Percentiles rank a stretch among this genome's conserved stretches.
Evolutionary conservation across 768 basidiomycete genomes (phyloP).

Genomic region (Paxillus ammoniavirescens): DNA sequence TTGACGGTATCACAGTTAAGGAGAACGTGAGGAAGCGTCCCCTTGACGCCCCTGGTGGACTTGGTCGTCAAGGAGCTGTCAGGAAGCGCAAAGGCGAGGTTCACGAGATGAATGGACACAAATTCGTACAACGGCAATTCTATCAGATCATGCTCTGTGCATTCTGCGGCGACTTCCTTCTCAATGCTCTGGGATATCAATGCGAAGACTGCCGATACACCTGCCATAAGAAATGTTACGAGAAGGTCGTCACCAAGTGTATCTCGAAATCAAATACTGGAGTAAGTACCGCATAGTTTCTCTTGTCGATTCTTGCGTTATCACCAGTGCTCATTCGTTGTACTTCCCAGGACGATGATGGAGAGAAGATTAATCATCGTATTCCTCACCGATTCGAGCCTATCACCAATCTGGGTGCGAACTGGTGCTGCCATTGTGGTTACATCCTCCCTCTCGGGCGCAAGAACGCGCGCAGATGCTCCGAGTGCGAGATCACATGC

Average conservation of each 20-base stretch:
- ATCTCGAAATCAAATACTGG: slow-evolving; percentile 96
- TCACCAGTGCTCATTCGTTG: slow-evolving; percentile 3
- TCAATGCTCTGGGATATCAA: slow-evolving; percentile 97
- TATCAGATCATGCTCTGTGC: slow-evolving; percentile 99
- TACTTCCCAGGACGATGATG: slow-evolving; percentile 77
- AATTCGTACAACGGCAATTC: slow-evolving; percentile 96
- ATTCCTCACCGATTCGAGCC: slow-evolving; percentile 98
- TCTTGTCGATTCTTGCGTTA: background rate
- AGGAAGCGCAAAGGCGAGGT: slow-evolving; percentile 98
- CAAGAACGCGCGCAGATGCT: slow-evolving; percentile 94
- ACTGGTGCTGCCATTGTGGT: slow-evolving; percentile 99
- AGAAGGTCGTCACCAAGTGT: slow-evolving; percentile 99
- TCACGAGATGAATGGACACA: slow-evolving; percentile 99
- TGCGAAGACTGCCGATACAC: slow-evolving; percentile 99
- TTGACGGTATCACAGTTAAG: slow-evolving; percentile 64
- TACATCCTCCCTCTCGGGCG: slow-evolving; percentile 96
- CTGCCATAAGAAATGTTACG: slow-evolving; percentile 98
- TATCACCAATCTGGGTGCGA: slow-evolving; percentile 94
- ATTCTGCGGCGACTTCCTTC: slow-evolving; percentile 95
- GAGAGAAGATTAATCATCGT: slow-evolving; percentile 98
- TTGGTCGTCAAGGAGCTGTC: slow-evolving; percentile 97
- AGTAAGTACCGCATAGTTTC: slow-evolving; percentile 46
- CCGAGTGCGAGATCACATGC: slow-evolving; percentile 94
- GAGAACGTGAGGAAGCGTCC: slow-evolving; percentile 96
- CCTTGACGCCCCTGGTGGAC: slow-evolving; percentile 85